phyloP scores from a whole-genome alignment of 2,329 filamentous ascomycete species.

The Fusarium redolens region DNA sequence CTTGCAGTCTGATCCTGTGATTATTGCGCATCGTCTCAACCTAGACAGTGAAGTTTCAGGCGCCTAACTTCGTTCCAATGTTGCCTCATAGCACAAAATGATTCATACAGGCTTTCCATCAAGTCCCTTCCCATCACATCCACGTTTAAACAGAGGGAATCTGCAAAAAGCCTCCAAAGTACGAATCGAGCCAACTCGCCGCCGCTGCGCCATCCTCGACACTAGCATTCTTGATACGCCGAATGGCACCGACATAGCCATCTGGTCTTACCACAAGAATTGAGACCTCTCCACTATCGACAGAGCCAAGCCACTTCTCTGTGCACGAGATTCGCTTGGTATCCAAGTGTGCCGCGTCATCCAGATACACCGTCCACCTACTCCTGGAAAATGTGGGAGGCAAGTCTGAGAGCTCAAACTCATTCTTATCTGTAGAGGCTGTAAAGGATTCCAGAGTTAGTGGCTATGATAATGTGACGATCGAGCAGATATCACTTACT shows the following conservation, averaged over 20 bases:
- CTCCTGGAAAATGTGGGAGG: constrained; percentile 71
- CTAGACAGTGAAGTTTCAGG: accelerated
- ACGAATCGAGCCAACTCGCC: constrained; percentile 64
- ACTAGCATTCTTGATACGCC: constrained; percentile 61
- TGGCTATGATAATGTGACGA: neutral
- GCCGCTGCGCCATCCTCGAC: constrained; percentile 62
- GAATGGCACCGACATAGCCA: constrained; percentile 77
- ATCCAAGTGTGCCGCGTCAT: constrained; percentile 69
- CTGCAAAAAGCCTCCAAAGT: constrained; percentile 66
- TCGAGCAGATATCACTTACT: constrained; percentile 57
- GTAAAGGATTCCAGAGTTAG: constrained; percentile 14
- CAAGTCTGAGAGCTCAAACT: constrained; percentile 74
- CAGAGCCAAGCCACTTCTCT: constrained; percentile 74
- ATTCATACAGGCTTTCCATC: too few relatives aligned
- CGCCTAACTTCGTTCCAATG: neutral
- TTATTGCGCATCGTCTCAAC: accelerated
- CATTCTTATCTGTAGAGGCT: constrained; percentile 70
- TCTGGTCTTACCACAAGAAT: constrained; percentile 77
- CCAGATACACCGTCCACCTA: constrained; percentile 78
- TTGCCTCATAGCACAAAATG: accelerated
- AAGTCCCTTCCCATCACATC: neutral
- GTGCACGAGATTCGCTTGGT: constrained; percentile 65
- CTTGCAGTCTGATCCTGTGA: neutral
- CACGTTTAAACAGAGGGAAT: constrained; percentile 47
- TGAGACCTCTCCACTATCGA: constrained; percentile 67